Evolutionary conservation across 805 yeast species (phyloP), one percentile per base, ranked within the genome.

Genomic region (Pichia gijzeniarum): DNA sequence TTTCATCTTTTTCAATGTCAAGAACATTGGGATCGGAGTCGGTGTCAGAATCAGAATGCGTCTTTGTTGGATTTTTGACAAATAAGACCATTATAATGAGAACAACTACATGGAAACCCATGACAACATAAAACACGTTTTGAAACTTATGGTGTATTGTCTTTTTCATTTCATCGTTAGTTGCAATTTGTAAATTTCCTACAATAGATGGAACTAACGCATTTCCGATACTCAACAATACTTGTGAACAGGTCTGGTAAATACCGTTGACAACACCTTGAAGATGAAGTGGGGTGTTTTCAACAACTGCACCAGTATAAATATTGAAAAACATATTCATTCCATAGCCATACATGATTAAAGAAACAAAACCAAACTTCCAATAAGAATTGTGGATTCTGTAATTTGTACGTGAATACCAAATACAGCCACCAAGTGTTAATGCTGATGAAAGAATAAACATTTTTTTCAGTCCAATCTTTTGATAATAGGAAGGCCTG

Each of bases 291-390:
- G 57, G 57, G 7, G 55, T 52, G 22, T 36, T 28, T 38, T 47
- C 60, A 32, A 59, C 54, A 10, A 68, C 52, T 5, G 63, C 57
- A 31, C 58, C 63, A 33, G 62, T 43, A 43, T 62, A 70, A 3
- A 66, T 58, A 22, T 66, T 57, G 52, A 64, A 67, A 48, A 59
- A 69, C 3, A 62, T 42, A 35, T 66, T 67, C 1, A 40, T 47
- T 40, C 19, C 53, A 25, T 43, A 45, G 3, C 61, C 59, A 31
- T 33, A 40, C 1, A 59, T 2, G 59, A 46, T 30, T 53, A 46
- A 35, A 45, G 60, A 27, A 54, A 58, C 40, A 58, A 59, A 47
- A 25, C 56, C 57, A 39, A 44, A 57, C 27, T 52, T 59, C 56
- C 58, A 59, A 38, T 52, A 58, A 13, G 49, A 49, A 9, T 57